These are phyloP conservation scores for Sarcodon aspratus DNA, from an alignment of 768 basidiomycete species.

Conservation along the genomic window DNA sequence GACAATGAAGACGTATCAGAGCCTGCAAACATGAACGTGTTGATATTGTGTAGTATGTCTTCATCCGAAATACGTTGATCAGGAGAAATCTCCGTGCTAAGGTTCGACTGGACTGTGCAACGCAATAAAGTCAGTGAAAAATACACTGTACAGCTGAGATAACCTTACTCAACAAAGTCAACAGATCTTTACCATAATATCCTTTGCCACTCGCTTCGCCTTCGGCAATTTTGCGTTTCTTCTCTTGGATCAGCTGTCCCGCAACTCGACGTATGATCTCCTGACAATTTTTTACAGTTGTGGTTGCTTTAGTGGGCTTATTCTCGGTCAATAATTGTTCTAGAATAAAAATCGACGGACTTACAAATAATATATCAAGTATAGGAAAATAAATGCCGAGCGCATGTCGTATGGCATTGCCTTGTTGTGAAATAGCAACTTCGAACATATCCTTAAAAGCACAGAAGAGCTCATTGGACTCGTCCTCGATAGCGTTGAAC, in stretches of 20 bases:
- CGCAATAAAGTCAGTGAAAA: background rate
- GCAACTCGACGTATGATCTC: conserved; percentile 57
- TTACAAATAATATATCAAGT: conserved; percentile 41
- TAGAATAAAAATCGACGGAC: conserved; percentile 13
- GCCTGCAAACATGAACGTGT: conserved; percentile 85
- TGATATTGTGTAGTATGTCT: conserved; percentile 78
- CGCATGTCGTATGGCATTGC: conserved; percentile 30
- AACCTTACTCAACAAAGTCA: conserved; percentile 63
- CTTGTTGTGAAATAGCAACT: conserved; percentile 54
- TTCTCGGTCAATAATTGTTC: background rate
- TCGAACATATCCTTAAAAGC: conserved; percentile 86
- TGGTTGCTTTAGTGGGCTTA: conserved; percentile 43
- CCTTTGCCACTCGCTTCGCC: conserved; percentile 37
- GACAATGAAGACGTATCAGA: conserved; percentile 80
- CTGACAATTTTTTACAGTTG: conserved; percentile 44
- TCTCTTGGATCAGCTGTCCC: conserved; percentile 67
- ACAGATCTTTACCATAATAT: conserved; percentile 60
- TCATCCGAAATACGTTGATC: conserved; percentile 77
- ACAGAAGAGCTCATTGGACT: conserved; percentile 64
- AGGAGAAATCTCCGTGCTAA: conserved; percentile 52
- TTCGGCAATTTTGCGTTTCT: conserved; percentile 62
- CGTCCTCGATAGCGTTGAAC: conserved; percentile 74
- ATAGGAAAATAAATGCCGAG: conserved; percentile 50
- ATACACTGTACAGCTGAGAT: background rate
- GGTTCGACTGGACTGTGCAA: conserved; percentile 71